Base-by-base conservation (phyloP, 2,329 filamentous ascomycete genomes). In the Ascochyta koolunga region DNA sequence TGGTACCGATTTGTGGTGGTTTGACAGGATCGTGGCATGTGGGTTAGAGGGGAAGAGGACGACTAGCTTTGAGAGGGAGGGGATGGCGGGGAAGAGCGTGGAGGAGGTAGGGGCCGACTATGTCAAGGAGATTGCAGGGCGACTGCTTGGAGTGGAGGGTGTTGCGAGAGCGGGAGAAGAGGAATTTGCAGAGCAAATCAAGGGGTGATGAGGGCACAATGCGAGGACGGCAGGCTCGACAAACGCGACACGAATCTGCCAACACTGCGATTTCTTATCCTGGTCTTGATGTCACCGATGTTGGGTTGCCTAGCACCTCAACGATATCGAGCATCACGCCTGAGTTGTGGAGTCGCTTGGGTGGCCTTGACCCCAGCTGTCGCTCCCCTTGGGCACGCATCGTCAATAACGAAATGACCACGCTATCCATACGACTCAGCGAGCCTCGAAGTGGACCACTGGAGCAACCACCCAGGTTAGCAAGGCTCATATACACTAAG, bases 11-110 rank as follows among this genome's bases (percentile, higher is more conserved):
- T 47, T 85, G 45, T 74, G 76, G 59, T 90, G 85, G 83, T 88
- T 84, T 67, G 79, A 83, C 21, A 82, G 93, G 58, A 96, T 98
- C 72, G 87, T 93, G n/a, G 89, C 92, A 13, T 98, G 93, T 79
- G 95, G 95, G 0, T 76, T 98, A 33, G 86, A 88, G 57, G 93
- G 89, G 21, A 90, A 89, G 77, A 80, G 83, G 56, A 88, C 90
- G 47, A 96, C 91, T n/a, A 93, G 85, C 71, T 81, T 96, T 54
- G 78, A 80, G 59, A 79, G 77, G 33, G 82, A 89, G 72, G 77
- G 78, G 0, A 73, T 77, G 5, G 37, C 43, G 10, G 73, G 66
- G 1, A 58, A 60, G 29, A 62, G 54, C 24, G 74, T 80, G 2
- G 71, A 75, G 43, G 66, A 71, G 33, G 78, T 78, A 13, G 78